phyloP scores from a whole-genome alignment of 1,284 basidiomycete species.

The Neotropicomus parvogracilis region DNA sequence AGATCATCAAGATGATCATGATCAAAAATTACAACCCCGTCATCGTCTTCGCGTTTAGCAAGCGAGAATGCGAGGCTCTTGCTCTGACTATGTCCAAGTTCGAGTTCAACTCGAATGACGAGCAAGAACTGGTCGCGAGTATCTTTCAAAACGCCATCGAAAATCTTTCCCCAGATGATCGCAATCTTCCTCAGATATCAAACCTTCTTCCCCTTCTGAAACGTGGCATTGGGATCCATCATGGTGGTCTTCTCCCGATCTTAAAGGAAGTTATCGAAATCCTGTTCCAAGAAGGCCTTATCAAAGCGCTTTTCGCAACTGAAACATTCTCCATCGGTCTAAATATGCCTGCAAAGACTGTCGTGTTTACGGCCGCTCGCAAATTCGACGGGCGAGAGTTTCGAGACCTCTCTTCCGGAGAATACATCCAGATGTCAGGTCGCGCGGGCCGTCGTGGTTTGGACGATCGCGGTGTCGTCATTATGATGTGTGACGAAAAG shows the following conservation, averaged over 20 bases:
- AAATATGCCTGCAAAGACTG: conserved; percentile 99
- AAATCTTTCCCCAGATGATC: conserved; percentile 84
- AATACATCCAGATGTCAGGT: conserved; percentile 99
- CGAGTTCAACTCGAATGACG: conserved; percentile 93
- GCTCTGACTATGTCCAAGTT: conserved; percentile 92
- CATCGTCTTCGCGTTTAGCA: conserved; percentile 98
- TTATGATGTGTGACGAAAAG: conserved; percentile 99
- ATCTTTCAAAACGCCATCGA: conserved; percentile 97
- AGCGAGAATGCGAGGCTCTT: conserved; percentile 94
- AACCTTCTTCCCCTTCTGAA: conserved; percentile 92
- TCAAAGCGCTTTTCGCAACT: conserved; percentile 98
- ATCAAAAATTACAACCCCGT: conserved; percentile 97
- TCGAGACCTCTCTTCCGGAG: conserved; percentile 84
- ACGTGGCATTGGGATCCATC: conserved; percentile 97
- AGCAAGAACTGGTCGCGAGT: conserved; percentile 83
- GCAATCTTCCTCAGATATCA: conserved; percentile 89
- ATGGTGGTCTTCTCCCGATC: conserved; percentile 95
- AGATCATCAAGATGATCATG: conserved; percentile 99
- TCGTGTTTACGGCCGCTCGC: conserved; percentile 93
- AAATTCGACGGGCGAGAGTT: conserved; percentile 98
- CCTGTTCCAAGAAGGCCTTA: conserved; percentile 97
- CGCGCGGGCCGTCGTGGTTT: conserved; percentile 95
- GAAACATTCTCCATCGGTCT: conserved; percentile 99
- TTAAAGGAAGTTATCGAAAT: conserved; percentile 99
- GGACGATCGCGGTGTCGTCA: conserved; percentile 98